Conservation (phyloP, 1,284 basidiomycete genomes). For the Athelia sp. region DNA sequence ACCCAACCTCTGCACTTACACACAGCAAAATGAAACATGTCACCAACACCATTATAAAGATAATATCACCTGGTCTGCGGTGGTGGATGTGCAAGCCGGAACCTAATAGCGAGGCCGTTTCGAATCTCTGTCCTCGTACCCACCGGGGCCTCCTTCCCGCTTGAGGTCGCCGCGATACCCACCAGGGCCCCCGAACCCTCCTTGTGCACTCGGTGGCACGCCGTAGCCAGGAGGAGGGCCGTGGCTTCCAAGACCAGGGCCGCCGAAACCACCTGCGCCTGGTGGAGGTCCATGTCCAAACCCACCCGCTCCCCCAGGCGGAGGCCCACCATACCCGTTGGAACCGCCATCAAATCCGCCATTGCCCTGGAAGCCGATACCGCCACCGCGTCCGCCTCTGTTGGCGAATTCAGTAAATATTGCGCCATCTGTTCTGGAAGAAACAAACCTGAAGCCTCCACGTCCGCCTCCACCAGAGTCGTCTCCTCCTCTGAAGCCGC, state of each 20-base stretch:
- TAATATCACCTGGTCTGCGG: neutral
- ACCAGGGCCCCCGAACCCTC: constrained; percentile 35
- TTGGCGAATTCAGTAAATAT: constrained; percentile 13
- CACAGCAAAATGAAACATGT: too few species aligned
- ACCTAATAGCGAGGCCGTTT: constrained; percentile 78
- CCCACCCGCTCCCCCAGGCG: constrained; percentile 43
- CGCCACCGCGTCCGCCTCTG: constrained; percentile 67
- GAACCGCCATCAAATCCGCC: constrained; percentile 55
- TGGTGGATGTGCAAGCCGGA: neutral
- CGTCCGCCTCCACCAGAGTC: constrained; percentile 20
- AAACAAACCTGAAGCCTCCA: constrained; percentile 49
- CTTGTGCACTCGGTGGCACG: constrained; percentile 9
- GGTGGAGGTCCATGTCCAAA: constrained; percentile 40
- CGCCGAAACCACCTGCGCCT: constrained; percentile 28
- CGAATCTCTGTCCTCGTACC: constrained; percentile 73
- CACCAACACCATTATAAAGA: neutral
- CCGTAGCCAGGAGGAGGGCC: constrained; percentile 19
- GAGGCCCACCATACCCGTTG: constrained; percentile 54
- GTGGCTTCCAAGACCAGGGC: constrained; percentile 22
- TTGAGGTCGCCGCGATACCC: constrained; percentile 63
- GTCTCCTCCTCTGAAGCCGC: constrained; percentile 21
- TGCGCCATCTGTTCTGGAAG: constrained; percentile 4
- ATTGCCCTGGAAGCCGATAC: constrained; percentile 64
- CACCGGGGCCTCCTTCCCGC: constrained; percentile 61
- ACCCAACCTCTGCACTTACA: constrained; percentile 3